A percentile compares a stretch with the other conserved stretches of the same genome.
These are phyloP conservation scores for Daldinia decipiens DNA, from an alignment of 495 filamentous ascomycete genomes.

Conservation along the genomic window DNA sequence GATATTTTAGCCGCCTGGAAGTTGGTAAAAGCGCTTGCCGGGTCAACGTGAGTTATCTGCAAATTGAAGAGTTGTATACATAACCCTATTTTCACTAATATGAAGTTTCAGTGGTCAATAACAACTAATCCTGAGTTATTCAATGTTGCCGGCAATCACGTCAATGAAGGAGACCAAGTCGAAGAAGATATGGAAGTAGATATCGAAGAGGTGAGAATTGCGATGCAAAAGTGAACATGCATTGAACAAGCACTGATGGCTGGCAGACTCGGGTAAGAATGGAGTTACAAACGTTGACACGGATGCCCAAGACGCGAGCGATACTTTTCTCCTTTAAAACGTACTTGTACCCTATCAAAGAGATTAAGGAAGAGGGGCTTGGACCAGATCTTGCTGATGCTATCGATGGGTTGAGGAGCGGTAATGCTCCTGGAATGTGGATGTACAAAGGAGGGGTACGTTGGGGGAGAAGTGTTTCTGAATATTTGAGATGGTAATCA, in stretches of 20 bases:
- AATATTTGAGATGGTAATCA: slow-evolving; percentile 61
- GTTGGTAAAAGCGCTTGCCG: slow-evolving; percentile 66
- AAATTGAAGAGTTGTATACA: background rate
- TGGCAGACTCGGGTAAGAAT: slow-evolving; percentile 67
- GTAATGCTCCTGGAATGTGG: slow-evolving; percentile 74
- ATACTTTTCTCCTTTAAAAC: slow-evolving; percentile 84
- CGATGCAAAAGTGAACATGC: background rate
- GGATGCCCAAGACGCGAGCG: slow-evolving; percentile 71
- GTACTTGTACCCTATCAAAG: slow-evolving; percentile 73
- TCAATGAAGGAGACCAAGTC: slow-evolving; percentile 55
- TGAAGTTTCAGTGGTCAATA: slow-evolving; percentile 66
- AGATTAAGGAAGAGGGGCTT: slow-evolving; percentile 75
- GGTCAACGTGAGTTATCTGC: slow-evolving; percentile 57
- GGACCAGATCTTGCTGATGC: slow-evolving; percentile 72
- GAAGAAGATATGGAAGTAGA: slow-evolving; percentile 61
- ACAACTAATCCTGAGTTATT: slow-evolving; percentile 67
- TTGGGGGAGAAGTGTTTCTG: slow-evolving; percentile 72
- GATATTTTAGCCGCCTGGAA: slow-evolving; percentile 71
- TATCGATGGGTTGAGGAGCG: slow-evolving; percentile 75
- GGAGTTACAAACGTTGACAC: slow-evolving; percentile 81
- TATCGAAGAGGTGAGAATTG: slow-evolving; percentile 54
- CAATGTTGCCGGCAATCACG: slow-evolving; percentile 62
- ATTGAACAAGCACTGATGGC: background rate
- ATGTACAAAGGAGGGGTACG: slow-evolving; percentile 73
- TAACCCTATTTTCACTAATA: slow-evolving; percentile 7